These are phyloP conservation scores for Aureobasidium sp. DNA, from an alignment of 2,329 filamentous ascomycete species.

Conservation along the genomic window DNA sequence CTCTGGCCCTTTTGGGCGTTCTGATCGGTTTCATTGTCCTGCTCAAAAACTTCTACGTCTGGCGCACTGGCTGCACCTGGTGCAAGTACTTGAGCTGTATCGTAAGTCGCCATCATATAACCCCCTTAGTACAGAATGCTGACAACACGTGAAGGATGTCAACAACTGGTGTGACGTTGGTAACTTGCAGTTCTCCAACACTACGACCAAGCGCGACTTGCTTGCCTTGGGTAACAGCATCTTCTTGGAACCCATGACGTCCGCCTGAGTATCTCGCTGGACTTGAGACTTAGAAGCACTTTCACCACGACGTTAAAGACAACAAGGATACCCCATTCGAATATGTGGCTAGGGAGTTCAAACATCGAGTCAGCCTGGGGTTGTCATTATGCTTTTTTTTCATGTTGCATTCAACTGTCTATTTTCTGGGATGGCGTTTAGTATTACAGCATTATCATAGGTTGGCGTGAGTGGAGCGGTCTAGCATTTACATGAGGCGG, in stretches of 20 bases:
- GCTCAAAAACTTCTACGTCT: conserved; percentile 83
- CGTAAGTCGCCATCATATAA: conserved; percentile 47
- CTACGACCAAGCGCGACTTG: conserved; percentile 13
- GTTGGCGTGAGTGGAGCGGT: not conserved
- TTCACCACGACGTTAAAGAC: not conserved
- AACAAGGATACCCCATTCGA: not conserved
- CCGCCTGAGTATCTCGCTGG: not conserved
- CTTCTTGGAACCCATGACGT: conserved; percentile 2
- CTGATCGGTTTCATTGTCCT: conserved; percentile 80
- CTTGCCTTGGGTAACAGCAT: conserved; percentile 7
- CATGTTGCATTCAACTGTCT: not conserved
- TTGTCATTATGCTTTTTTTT: not conserved
- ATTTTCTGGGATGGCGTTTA: not conserved
- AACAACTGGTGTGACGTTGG: conserved; percentile 58
- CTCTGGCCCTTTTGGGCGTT: conserved; percentile 67
- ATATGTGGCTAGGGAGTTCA: not conserved
- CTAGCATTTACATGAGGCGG: not conserved
- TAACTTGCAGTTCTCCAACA: conserved; percentile 29
- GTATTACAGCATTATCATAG: not conserved
- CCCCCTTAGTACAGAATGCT: not conserved
- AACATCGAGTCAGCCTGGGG: not conserved
- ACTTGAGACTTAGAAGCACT: not conserved
- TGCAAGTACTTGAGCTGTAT: conserved; percentile 93
- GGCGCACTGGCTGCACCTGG: conserved; percentile 71
- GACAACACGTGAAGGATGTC: conserved; percentile 41